phyloP scores from a whole-genome alignment of 2,329 filamentous ascomycete species.

The Aspergillus sojae region DNA sequence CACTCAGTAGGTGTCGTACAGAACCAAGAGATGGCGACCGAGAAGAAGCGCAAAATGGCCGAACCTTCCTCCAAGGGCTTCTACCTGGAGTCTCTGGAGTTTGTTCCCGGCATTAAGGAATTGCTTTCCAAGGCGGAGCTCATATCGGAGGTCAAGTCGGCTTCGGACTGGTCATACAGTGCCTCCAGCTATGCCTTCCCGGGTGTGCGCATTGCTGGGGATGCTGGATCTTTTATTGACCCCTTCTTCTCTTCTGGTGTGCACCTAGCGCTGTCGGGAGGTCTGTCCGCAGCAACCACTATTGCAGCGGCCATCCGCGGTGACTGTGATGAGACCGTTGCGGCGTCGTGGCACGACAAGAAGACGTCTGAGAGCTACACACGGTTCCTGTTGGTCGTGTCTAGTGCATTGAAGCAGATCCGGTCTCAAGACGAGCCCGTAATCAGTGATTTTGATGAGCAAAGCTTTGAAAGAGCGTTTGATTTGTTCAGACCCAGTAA shows the following conservation, averaged over 20 bases:
- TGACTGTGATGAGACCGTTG: constrained; percentile 41
- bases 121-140: constrained; percentile 40
- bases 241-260: constrained; percentile 53
- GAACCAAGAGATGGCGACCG: constrained; percentile 10
- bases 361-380: constrained; percentile 51
- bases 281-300: constrained; percentile 50
- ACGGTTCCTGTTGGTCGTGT: constrained; percentile 48
- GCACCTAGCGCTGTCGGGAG: constrained; percentile 49
- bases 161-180: constrained; percentile 54
- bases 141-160: constrained; percentile 41
- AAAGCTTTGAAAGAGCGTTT: constrained; percentile 8
- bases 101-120: constrained; percentile 18
- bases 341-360: constrained; percentile 46
- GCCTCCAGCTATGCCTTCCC: constrained; percentile 46
- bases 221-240: constrained; percentile 54
- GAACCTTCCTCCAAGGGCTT: constrained; percentile 12
- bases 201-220: constrained; percentile 47
- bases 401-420: constrained; percentile 16
- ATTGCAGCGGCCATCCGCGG: constrained; percentile 29
- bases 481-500: constrained; percentile 1
- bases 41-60: constrained; percentile 12
- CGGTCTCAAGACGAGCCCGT: constrained; percentile 6
- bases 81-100: constrained; percentile 15
- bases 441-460: constrained; percentile 2
- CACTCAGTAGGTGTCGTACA: constrained; percentile 10